Conservation (phyloP, 768 basidiomycete species). For the Leccinum subgranulosum region DNA sequence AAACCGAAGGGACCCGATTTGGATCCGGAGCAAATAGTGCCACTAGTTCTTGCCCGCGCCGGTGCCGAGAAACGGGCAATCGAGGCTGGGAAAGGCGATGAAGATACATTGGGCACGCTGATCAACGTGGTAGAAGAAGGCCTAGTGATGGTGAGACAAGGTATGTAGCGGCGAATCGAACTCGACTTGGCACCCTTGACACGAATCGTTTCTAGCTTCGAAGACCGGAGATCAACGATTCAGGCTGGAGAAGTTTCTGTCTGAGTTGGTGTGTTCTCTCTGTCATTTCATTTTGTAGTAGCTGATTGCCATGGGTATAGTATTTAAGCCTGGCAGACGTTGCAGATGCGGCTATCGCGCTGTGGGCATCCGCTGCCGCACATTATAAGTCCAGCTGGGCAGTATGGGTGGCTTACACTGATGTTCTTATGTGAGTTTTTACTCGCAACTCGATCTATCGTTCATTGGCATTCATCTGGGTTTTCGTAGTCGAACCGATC, state of each 20-base stretch:
- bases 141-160: conserved; percentile 56
- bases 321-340: conserved; percentile 44
- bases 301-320: conserved; percentile 29
- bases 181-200: background rate
- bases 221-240: conserved; percentile 71
- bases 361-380: conserved; percentile 68
- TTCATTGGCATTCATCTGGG: background rate
- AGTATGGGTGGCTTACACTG: conserved; percentile 73
- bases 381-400: conserved; percentile 69
- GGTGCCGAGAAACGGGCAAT: conserved; percentile 59
- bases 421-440: conserved; percentile 61
- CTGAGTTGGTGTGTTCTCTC: conserved; percentile 58
- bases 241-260: conserved; percentile 80
- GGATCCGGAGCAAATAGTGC: conserved; percentile 65
- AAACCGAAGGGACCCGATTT: conserved; percentile 17
- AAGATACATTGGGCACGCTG: conserved; percentile 49
- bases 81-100: conserved; percentile 48
- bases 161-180: conserved; percentile 31
- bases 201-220: conserved; percentile 40
- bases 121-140: conserved; percentile 62
- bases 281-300: background rate
- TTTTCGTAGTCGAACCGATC: conserved; percentile 45
- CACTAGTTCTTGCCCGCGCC: conserved; percentile 60
- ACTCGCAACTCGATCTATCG: background rate
- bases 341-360: conserved; percentile 50